Evolutionary conservation across 2,329 filamentous ascomycete genomes (phyloP), one percentile per base, ranked within the genome.

Genomic region (Alternaria longipes): DNA sequence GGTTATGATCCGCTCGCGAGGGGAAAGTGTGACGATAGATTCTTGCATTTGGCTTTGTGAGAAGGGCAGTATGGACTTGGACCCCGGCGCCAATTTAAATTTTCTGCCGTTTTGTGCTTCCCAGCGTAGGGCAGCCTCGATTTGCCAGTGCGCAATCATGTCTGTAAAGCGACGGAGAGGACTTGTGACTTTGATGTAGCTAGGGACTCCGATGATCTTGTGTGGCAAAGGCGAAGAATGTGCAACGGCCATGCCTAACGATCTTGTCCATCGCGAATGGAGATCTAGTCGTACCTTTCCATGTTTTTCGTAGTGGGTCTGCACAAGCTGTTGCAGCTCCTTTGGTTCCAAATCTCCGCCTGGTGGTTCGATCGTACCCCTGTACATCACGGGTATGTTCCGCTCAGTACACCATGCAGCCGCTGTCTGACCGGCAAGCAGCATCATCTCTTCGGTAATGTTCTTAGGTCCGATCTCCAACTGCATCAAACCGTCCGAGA

Each of bases 111-210:
- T 79, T 30, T 76, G 69, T 11, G 83, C 81, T 74, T 89, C 87
- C 62, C 85, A 81, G 11, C 85, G 84, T 41, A 90, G 67, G 2
- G 85, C 86, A 7, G 87, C 84, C 78, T 89, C 87, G 47, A 89
- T 87, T 66, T 90, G 87, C 82, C 88, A 90, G 71, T 89, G 87
- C 11, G 82, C 79, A 46, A 90, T 80, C 71, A 90, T 82, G 73
- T 90, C 88, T 47, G 80, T 81, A 73, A 85, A 89, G 38, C 87
- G 82, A 52, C 88, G 84, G 22, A 90, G 79, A 1, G 88, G 88
- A 68, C 84, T 88, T 0, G 87, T 90, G 52, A 83, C 82, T 75
- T 86, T 88, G 60, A 83, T 75, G 68, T 89, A 89, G 26, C 81
- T 72, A 28, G 82, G 75, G 28, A 86, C 75, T 36, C 85, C 86